Percentiles rank a stretch among this genome's conserved stretches.
Evolutionary conservation across 2,329 filamentous ascomycete species (phyloP).

Genomic region (Fusarium sp.): DNA sequence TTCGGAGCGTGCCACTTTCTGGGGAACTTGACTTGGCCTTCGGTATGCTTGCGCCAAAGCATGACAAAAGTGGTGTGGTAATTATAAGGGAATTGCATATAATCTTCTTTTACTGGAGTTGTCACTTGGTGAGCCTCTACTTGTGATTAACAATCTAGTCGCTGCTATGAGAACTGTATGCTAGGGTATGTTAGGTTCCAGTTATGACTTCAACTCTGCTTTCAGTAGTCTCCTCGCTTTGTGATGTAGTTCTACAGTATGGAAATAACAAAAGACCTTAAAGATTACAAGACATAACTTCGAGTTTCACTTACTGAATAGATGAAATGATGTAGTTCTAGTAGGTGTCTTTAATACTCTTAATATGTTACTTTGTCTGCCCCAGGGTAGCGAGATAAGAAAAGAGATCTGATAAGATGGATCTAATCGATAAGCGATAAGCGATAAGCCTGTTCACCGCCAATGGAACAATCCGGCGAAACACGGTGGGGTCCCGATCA

Average conservation of each 20-base stretch:
- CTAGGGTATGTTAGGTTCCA: too few relatives aligned
- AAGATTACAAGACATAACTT: too few relatives aligned
- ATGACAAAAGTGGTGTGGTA: rapidly evolving
- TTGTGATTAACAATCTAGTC: not conserved
- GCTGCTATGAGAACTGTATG: rapidly evolving
- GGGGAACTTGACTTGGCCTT: not conserved
- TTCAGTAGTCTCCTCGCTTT: too few relatives aligned
- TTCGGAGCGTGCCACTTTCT: not conserved
- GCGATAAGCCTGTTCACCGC: not conserved
- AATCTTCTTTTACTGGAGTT: rapidly evolving
- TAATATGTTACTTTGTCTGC: too few relatives aligned
- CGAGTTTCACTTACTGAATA: too few relatives aligned
- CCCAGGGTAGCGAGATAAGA: not conserved
- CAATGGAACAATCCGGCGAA: not conserved
- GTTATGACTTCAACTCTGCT: too few relatives aligned
- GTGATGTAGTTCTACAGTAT: too few relatives aligned
- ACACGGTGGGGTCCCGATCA: constrained; percentile 1
- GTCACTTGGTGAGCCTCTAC: rapidly evolving
- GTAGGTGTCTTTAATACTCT: too few relatives aligned
- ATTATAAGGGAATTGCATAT: not conserved
- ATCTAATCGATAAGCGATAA: not conserved
- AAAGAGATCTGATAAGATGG: rapidly evolving
- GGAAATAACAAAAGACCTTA: rapidly evolving
- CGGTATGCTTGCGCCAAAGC: rapidly evolving
- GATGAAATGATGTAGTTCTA: too few relatives aligned